Evolutionary conservation across 192 early-diverging fungal species (phyloP), one percentile per base, ranked within the genome.

Genomic region (Mortierella antarctica): DNA sequence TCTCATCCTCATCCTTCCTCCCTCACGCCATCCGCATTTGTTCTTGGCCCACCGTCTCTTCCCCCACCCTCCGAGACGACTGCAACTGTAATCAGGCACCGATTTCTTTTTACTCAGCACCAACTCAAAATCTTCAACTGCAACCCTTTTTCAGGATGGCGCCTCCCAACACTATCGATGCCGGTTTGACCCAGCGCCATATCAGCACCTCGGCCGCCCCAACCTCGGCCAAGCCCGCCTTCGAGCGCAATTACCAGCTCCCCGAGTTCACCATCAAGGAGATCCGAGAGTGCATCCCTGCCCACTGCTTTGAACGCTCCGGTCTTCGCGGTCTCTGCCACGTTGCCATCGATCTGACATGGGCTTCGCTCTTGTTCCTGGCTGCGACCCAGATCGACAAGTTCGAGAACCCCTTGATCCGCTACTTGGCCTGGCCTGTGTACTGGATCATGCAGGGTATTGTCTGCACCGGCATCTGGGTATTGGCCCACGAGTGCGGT

Each of bases 301-400:
- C 93, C 55, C 95, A 97, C 79, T 97, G 95, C 88, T 99, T 97
- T 75, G 86, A 96, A 83, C 92, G 96, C 71, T 88, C 91, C 68
- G 92, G 93, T 2, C 82, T 96, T 52, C 83, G 86, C 48, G 95
- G 95, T 40, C 91, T 96, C 80, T 83, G 82, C 68, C 95, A 96
- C 87, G 88, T 97, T 7, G 73, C 87, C 44, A 89, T 92, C 63
- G 97, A 99, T 78, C 69, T 97, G 13, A 86, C 88, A 41, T 77
- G 93, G 41, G 85, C 94, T 14, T 86, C 84, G 44, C 75, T 85
- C 23, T 78, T 97, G 42, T 90, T 70, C 54, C 88, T 91, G 71
- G 84, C 84, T 56, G 97, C 96, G 0, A 89, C 90, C 8, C 85
- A 84, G 65, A 94, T 95, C 49, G 89, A 91, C 73, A 65, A 73